Percentiles rank a stretch among this genome's conserved stretches.
Evolutionary conservation across 78 protist species (phyloP).

Genomic region (slime mould (Dictyostelium discoideum)): dicty_2.7 NC_007088.5:6855501-6856000

Average conservation of each 20-base stretch:
- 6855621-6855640: slow-evolving; percentile 34
- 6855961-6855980: slow-evolving; percentile 88
- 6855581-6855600: slow-evolving; percentile 85
- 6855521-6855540: not conserved
- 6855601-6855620: slow-evolving; percentile 73
- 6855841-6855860: slow-evolving; percentile 84
- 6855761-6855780: slow-evolving; percentile 25
- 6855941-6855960: slow-evolving; percentile 84
- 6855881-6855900: slow-evolving; percentile 91
- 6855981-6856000: slow-evolving; percentile 95
- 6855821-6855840: slow-evolving; percentile 91
- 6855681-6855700: too few species aligned
- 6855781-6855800: slow-evolving; percentile 56
- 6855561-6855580: slow-evolving; percentile 78
- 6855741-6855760: slow-evolving; percentile 70
- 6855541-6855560: slow-evolving; percentile 25
- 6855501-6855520: not conserved
- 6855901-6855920: slow-evolving; percentile 87
- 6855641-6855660: too few species aligned
- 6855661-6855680: not conserved
- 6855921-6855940: slow-evolving; percentile 58
- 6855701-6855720: not conserved
- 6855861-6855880: slow-evolving; percentile 91
- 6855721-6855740: slow-evolving; percentile 52
- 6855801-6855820: slow-evolving; percentile 98